Evolutionary conservation across 257 asterid species (phyloP).

Genomic region (Penstemon newberryi): DNA sequence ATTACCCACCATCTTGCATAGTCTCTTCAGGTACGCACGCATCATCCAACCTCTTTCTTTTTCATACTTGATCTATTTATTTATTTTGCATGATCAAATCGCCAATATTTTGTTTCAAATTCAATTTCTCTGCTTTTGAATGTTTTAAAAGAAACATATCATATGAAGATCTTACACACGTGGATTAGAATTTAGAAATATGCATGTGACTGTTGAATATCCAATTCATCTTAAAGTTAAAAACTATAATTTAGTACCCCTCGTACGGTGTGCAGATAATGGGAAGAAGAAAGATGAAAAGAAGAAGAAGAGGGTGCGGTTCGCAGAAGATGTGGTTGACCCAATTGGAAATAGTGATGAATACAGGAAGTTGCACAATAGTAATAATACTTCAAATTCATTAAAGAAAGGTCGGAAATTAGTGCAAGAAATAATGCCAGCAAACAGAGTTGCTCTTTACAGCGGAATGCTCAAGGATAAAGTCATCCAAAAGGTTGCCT

Average conservation of each 20-base stretch:
- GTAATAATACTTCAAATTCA: not conserved
- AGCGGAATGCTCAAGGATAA: constrained; percentile 71
- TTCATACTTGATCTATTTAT: not conserved
- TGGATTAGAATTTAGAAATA: no score
- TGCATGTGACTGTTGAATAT: no score
- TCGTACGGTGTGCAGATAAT: constrained; percentile 30
- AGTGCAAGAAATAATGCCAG: constrained; percentile 57
- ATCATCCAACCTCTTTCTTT: no score
- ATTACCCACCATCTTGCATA: constrained; percentile 48
- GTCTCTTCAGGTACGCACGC: constrained; percentile 40
- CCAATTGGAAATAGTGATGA: constrained; percentile 71
- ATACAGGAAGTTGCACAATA: constrained; percentile 50
- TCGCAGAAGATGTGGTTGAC: constrained; percentile 85
- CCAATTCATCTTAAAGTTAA: no score
- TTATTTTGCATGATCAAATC: no score
- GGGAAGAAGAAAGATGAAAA: constrained; percentile 33
- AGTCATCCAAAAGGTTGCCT: constrained; percentile 48
- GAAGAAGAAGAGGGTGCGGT: constrained; percentile 71
- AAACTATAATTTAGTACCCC: no score
- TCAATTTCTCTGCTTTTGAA: no score
- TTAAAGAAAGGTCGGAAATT: constrained; percentile 24
- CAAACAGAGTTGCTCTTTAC: constrained; percentile 71
- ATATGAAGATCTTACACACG: no score
- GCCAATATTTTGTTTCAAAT: no score
- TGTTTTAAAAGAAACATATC: no score